Conservation (phyloP, 225 moss, liverwort and hornwort genomes). For the Sphagnum contortum region DNA sequence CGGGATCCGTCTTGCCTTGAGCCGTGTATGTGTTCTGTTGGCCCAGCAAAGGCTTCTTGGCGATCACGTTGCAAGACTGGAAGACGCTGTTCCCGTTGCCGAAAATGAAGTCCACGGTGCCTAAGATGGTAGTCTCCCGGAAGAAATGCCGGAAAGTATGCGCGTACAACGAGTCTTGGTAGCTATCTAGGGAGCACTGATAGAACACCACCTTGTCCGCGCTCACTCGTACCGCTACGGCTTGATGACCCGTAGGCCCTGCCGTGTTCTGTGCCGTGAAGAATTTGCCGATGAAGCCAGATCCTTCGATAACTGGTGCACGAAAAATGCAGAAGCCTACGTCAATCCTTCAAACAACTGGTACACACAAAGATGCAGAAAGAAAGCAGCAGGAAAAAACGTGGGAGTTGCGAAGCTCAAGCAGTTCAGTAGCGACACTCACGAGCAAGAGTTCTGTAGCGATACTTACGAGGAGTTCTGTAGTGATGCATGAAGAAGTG, state of each 20-base stretch:
- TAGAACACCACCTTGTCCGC: slow-evolving; percentile 42
- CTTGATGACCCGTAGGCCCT: slow-evolving; percentile 42
- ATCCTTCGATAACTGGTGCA: slow-evolving; percentile 30
- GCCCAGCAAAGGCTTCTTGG: slow-evolving; percentile 27
- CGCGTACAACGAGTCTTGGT: slow-evolving; percentile 62
- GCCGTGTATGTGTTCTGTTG: slow-evolving; percentile 36
- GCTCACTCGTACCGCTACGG: slow-evolving; percentile 56
- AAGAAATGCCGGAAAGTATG: slow-evolving; percentile 60
- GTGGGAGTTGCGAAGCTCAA: not conserved
- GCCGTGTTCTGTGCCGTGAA: slow-evolving; percentile 62
- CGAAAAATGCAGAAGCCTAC: not conserved
- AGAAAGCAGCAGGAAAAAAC: not conserved
- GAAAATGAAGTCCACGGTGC: slow-evolving; percentile 71
- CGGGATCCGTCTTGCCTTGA: slow-evolving; percentile 57
- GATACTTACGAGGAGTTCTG: not conserved
- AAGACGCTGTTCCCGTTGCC: slow-evolving; percentile 50
- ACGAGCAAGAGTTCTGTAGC: not conserved
- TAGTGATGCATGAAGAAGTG: not conserved
- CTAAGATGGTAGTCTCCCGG: slow-evolving; percentile 40
- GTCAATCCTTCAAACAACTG: not conserved
- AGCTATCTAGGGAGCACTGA: slow-evolving; percentile 50
- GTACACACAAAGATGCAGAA: not conserved
- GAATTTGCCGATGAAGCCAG: slow-evolving; percentile 36
- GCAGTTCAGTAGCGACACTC: not conserved
- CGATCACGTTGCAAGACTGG: slow-evolving; percentile 33